Evolutionary conservation across 208 protist species (phyloP), one percentile per base, ranked within the genome.

Genomic region (Trypanosoma melophagium): DNA sequence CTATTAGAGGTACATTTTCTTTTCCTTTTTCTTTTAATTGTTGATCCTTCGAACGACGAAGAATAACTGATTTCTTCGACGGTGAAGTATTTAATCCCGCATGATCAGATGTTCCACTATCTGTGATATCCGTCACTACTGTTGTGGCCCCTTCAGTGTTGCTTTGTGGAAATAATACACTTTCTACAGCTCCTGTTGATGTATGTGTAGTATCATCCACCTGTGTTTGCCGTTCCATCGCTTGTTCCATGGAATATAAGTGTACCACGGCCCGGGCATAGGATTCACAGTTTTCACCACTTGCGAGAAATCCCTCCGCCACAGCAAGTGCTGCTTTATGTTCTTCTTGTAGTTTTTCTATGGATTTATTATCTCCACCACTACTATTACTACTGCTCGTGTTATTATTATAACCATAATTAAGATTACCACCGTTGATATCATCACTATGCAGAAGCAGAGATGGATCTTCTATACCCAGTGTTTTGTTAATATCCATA

Each of bases 231-330:
- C 41, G 62, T 12, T 51, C 54, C 22, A 86, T 61, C 19, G 83
- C 44, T 55, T 84, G 60, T 42, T 83, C 79, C 9, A 64, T 57
- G 42, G 45, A 67, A 56, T 68, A 19, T 55, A 77, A 60, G 21
- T 25, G 65, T 22, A 76, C 42, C 52, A 87, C 66, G 2, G 84
- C 76, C 19, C 74, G 66, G 10, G 86, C 68, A 47, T 85, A 86
- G 7, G 16, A 50, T 21, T 68, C 70, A 21, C 62, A 65, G 3
- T 49, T 28, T 1, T 53, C 44, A 4, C 56, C 53, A 10, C 56
- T 28, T n/a, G 25, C 53, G 31, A 68, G 54, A 22, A 56, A 42
- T 12, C 69, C 50, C 24, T 73, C 31, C 9, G 52, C 42, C 24
- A 60, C 50, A 50, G 71, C 60, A 8, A 56, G 17, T 9, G 59